Evolutionary conservation across 1,284 basidiomycete species (phyloP).

Genomic region (Papiliotrema terrestris): DNA sequence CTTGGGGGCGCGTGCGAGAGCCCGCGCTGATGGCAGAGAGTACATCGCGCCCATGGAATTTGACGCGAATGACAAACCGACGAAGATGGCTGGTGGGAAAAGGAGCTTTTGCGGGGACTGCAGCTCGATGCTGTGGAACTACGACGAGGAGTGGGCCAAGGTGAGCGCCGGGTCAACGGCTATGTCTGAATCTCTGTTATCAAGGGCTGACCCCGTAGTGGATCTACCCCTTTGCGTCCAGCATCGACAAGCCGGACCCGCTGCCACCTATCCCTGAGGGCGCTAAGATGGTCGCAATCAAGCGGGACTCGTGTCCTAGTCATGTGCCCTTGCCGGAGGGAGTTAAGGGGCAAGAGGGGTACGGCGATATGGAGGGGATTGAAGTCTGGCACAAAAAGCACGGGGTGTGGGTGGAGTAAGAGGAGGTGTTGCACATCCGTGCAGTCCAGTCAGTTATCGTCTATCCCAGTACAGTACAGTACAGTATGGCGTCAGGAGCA

Average conservation of each 20-base stretch:
- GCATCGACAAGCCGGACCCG: constrained; percentile 41
- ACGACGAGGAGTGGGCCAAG: constrained; percentile 42
- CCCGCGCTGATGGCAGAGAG: constrained; percentile 19
- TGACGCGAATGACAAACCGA: constrained; percentile 38
- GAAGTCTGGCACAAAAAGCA: constrained; percentile 43
- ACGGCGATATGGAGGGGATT: constrained; percentile 39
- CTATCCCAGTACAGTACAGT: no score
- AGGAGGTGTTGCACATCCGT: neutral
- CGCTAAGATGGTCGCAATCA: constrained; percentile 27
- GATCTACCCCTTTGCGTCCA: constrained; percentile 48
- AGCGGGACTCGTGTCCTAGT: constrained; percentile 35
- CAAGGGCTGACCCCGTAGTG: constrained; percentile 24
- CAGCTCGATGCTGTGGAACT: constrained; percentile 47
- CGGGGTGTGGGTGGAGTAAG: constrained; percentile 36
- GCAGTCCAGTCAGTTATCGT: no score
- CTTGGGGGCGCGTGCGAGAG: neutral
- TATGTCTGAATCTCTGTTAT: neutral
- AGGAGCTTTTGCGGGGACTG: constrained; percentile 44
- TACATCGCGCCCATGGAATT: constrained; percentile 38
- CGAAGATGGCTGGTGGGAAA: constrained; percentile 25
- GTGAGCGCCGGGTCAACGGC: constrained; percentile 19
- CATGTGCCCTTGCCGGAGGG: constrained; percentile 40
- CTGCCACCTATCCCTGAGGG: constrained; percentile 37
- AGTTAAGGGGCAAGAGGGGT: constrained; percentile 31
- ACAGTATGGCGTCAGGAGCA: no score